Percentiles rank a stretch among this genome's conserved stretches.
Conservation (phyloP, 2,329 filamentous ascomycete genomes). For the Trichophyton verrucosum region DNA sequence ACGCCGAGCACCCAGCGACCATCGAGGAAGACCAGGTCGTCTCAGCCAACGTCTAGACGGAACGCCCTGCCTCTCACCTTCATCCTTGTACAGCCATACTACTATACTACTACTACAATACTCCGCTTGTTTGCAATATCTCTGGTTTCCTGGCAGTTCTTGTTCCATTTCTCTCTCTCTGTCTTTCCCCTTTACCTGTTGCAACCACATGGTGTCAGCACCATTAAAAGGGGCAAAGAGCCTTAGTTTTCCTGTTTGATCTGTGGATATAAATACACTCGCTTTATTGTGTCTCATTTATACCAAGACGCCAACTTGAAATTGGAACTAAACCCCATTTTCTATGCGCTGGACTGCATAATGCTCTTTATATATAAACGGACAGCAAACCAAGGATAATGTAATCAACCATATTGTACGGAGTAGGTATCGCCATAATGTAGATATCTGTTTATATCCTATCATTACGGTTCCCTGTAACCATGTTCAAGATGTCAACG, state of each 20-base stretch:
- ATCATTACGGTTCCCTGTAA: too few species aligned
- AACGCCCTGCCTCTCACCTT: background rate
- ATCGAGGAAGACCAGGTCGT: conserved; percentile 71
- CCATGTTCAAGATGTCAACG: background rate
- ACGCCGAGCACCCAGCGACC: conserved; percentile 46
- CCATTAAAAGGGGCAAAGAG: background rate
- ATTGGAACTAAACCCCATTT: background rate
- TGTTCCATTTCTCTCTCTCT: too few species aligned
- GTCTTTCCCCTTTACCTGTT: background rate
- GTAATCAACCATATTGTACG: too few species aligned
- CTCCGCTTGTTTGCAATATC: background rate
- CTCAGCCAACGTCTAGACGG: conserved; percentile 25
- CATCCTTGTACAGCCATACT: background rate
- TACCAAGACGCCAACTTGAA: background rate
- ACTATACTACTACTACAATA: background rate
- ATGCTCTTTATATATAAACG: background rate
- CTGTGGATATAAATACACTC: background rate
- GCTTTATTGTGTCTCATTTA: background rate
- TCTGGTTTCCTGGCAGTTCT: background rate
- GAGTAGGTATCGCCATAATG: too few species aligned
- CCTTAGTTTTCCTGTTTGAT: background rate
- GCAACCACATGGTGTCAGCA: background rate
- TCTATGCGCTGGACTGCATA: background rate
- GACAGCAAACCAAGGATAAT: background rate
- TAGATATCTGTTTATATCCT: too few species aligned